Evolutionary conservation across 2,329 filamentous ascomycete species (phyloP), one percentile per base, ranked within the genome.

Genomic region (Emergomyces orientalis): DNA sequence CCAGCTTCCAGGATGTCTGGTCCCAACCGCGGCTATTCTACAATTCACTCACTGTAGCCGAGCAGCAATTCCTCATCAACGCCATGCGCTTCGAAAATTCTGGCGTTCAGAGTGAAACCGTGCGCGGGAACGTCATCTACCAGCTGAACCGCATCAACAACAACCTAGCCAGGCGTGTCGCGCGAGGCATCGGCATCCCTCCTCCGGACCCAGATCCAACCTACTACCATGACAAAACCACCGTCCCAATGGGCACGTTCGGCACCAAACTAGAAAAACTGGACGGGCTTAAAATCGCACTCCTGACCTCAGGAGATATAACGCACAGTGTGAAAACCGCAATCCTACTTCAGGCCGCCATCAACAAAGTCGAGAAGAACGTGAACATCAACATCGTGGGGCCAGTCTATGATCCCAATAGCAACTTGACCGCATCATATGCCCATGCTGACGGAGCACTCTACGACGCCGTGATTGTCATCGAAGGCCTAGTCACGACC

Each of bases 11-110:
- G n/a, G 87, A 90, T 70, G 85, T 86, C 71, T 90, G 87, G 86
- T 84, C 83, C 2, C 88, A 91, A 71, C 83, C 87, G 0, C 83
- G 88, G 1, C 79, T 90, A 14, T 90, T 90, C 76, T 90, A 83
- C 80, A 90, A 90, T 80, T 89, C 86, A 0, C 78, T 91, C 59
- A 78, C 81, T 1, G 78, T 81, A 1, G 79, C 80, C 0, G 88
- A 90, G 74, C 83, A 89, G 72, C 87, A 90, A 70, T 86, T 89
- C 70, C 73, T 90, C 47, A 80, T 90, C 75, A 87, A 90, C 71
- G 87, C 86, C 0, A 84, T 90, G 62, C 85, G 88, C 34, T 90
- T 90, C 72, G 88, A 91, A 75, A 82, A 81, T 0, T 81, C 84
- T 27, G 81, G 88, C 17, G 68, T 90, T 41, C 76, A 79, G 67